Conservation (phyloP, 129 eudicot species). For the Saussurea involucrata region DNA sequence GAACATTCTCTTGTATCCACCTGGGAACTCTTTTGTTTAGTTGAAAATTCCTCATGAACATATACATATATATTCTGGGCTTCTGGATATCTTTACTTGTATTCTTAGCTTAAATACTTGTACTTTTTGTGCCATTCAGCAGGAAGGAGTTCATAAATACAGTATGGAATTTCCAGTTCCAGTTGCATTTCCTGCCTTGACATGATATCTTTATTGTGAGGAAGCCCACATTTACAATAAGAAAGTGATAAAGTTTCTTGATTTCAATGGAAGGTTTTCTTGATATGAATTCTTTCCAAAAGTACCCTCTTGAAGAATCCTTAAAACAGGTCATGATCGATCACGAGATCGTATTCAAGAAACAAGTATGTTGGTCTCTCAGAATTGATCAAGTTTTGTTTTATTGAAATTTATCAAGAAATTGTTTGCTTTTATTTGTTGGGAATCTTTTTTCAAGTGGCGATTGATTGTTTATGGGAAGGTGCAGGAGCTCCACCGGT, state of each 20-base stretch:
- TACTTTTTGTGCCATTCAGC: slow-evolving; percentile 2
- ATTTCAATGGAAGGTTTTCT: slow-evolving; percentile 31
- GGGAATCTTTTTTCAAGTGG: not conserved
- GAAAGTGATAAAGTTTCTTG: slow-evolving; percentile 15
- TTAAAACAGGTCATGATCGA: slow-evolving; percentile 39
- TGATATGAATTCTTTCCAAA: slow-evolving; percentile 20
- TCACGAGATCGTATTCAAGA: slow-evolving; percentile 44
- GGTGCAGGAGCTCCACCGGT: slow-evolving; percentile 51
- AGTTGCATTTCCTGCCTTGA: not conserved
- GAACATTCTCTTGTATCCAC: slow-evolving; percentile 11
- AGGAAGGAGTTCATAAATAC: not conserved
- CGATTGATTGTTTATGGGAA: not conserved
- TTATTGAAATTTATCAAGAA: not conserved
- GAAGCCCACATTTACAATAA: not conserved
- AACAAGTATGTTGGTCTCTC: slow-evolving; percentile 36
- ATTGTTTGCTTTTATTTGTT: not conserved
- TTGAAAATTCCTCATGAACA: not conserved
- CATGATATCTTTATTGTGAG: not conserved
- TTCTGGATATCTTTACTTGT: not conserved
- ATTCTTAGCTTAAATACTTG: slow-evolving; percentile 4
- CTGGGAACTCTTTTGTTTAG: not conserved
- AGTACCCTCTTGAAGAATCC: slow-evolving; percentile 24
- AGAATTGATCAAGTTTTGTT: not conserved
- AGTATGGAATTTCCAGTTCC: not conserved
- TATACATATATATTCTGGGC: not conserved